Percentiles rank a stretch among this genome's conserved stretches.
phyloP scores from a whole-genome alignment of 2,329 filamentous ascomycete genomes.

The Cercospora brassicicola region DNA sequence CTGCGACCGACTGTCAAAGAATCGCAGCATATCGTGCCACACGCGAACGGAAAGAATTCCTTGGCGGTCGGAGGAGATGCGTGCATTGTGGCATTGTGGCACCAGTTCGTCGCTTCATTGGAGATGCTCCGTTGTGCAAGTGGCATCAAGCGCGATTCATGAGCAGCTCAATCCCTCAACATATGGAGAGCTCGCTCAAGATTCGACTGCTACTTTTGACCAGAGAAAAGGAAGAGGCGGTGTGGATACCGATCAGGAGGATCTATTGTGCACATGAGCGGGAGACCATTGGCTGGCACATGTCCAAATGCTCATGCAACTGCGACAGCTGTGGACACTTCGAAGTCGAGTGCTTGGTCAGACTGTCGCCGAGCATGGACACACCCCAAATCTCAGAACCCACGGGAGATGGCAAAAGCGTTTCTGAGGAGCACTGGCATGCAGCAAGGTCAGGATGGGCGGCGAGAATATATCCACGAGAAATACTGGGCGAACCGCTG shows the following conservation, averaged over 20 bases:
- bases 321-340: conserved; percentile 29
- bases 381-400: conserved; percentile 15
- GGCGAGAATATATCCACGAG: conserved; percentile 16
- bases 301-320: conserved; percentile 20
- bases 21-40: conserved; percentile 28
- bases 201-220: conserved; percentile 17
- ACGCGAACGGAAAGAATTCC: conserved; percentile 26
- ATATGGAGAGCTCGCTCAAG: conserved; percentile 23
- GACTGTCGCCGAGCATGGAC: conserved; percentile 20
- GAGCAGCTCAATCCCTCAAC: conserved; percentile 20
- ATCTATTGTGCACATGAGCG: conserved; percentile 26
- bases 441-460: conserved; percentile 12
- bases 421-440: conserved; percentile 24
- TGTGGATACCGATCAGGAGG: conserved; percentile 24
- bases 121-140: conserved; percentile 28
- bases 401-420: conserved; percentile 16
- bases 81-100: conserved; percentile 28
- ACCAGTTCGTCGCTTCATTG: conserved; percentile 18
- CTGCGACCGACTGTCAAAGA: conserved; percentile 30
- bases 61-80: conserved; percentile 28
- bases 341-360: conserved; percentile 23
- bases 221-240: conserved; percentile 11
- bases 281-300: conserved; percentile 25
- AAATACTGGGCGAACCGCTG: conserved; percentile 17
- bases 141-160: conserved; percentile 30